Base-by-base conservation (phyloP, 106 monocot genomes). In the Alisma plantagoaquatica region DNA sequence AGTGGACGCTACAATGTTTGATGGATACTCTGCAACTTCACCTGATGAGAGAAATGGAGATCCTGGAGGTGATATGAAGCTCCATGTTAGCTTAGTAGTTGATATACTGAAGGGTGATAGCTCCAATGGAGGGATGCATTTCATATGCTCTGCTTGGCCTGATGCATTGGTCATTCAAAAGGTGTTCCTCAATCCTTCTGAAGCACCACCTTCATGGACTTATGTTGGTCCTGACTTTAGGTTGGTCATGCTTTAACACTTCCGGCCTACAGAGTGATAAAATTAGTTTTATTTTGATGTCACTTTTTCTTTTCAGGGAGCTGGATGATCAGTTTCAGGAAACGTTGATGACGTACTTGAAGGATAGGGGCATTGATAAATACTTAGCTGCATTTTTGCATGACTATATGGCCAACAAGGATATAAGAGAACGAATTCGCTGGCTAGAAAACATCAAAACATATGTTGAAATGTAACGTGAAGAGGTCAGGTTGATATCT, bases 1-100 rank as follows among this genome's bases (percentile, higher is more conserved):
- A 70, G 58, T 77, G 20, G 86, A 87, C 48, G 86, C 73, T 27
- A 77, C 86, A 25, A 77, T 85, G 91, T 85, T 91, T 46, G 85
- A 91, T 47, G 81, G 66, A 23, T 72, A 67, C 8, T 64, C 69
- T 2, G 54, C 81, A 11, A 43, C 42, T 16, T 29, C 72, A n/a
- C 66, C 77, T 0, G 57, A 56, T 2, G 29, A 32, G 7, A 66
- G 49, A 33, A 61, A 47, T 52, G 63, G 48, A 41, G 69, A 46
- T 58, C 8, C 55, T 31, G 28, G 77, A 67, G 63, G 72, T 1
- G 56, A 64, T 19, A 32, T 50, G 59, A 28, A 70, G 67, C 43
- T 75, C 56, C 84, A 84, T 57, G 74, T 80, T 45, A 91, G 70
- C 54, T 52, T 86, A 41, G 41, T 81, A 0, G 81, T 86, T 8